These are phyloP conservation scores for Amanita thiersii DNA, from an alignment of 768 basidiomycete genomes.

Conservation along the genomic window DNA sequence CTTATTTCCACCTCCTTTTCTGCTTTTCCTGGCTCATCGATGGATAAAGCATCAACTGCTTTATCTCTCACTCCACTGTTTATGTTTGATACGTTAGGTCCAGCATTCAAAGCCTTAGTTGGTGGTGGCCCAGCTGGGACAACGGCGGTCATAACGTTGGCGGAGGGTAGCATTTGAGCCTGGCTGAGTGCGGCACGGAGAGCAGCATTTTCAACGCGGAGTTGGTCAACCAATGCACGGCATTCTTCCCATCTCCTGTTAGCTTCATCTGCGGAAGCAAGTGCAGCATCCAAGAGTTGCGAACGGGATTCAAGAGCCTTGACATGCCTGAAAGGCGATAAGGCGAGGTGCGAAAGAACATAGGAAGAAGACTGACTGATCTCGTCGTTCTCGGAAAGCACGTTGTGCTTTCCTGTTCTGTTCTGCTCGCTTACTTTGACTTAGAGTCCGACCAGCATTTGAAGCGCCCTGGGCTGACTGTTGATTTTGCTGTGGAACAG, in stretches of 20 bases:
- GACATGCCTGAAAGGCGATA: conserved; percentile 51
- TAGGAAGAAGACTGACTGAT: conserved; percentile 53
- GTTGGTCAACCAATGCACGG: conserved; percentile 80
- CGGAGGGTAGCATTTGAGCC: conserved; percentile 30
- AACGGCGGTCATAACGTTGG: not conserved
- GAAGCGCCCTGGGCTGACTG: not conserved
- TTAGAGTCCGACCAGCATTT: conserved; percentile 47
- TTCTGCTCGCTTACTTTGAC: conserved; percentile 82
- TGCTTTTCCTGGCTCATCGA: too few species aligned
- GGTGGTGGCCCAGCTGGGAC: not conserved
- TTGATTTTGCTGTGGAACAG: conserved; percentile 12
- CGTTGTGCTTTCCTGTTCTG: conserved; percentile 94
- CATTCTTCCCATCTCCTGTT: conserved; percentile 89
- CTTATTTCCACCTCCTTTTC: too few species aligned
- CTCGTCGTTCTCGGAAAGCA: conserved; percentile 83
- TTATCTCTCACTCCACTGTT: too few species aligned
- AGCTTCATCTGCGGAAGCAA: conserved; percentile 82
- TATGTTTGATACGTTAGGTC: too few species aligned
- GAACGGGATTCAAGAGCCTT: conserved; percentile 84
- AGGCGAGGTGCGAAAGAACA: conserved; percentile 10
- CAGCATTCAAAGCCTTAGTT: too few species aligned
- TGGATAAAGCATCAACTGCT: too few species aligned
- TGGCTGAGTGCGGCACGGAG: conserved; percentile 62
- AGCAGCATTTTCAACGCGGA: conserved; percentile 77
- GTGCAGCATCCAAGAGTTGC: conserved; percentile 76